These are phyloP conservation scores for Kwoniella dendrophila DNA, from an alignment of 768 basidiomycete species.

Conservation along the genomic window DNA sequence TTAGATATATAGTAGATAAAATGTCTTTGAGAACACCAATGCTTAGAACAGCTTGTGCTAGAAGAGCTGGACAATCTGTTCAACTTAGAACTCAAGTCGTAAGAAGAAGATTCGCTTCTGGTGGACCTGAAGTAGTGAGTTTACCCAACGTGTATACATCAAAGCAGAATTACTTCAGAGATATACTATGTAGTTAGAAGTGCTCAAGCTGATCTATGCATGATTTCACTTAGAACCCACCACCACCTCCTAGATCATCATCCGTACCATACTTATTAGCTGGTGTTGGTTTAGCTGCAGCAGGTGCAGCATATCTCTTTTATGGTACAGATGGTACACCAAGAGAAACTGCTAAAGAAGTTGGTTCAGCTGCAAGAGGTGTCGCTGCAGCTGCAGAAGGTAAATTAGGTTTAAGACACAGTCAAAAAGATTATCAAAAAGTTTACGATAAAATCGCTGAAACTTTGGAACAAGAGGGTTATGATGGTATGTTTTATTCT, in stretches of 20 bases:
- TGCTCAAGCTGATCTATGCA: conserved; percentile 2
- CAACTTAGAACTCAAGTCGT: conserved; percentile 26
- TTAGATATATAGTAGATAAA: too few species aligned
- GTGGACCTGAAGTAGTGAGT: conserved; percentile 42
- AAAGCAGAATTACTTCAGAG: neutral
- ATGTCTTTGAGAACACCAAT: conserved; percentile 24
- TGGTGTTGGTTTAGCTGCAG: conserved; percentile 65
- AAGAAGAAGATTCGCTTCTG: conserved; percentile 38
- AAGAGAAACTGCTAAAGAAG: conserved; percentile 62
- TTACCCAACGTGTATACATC: neutral
- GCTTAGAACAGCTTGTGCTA: conserved; percentile 15
- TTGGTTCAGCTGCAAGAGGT: conserved; percentile 67
- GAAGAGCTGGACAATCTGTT: conserved; percentile 13
- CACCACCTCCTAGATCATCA: conserved; percentile 44
- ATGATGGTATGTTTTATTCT: conserved; percentile 71
- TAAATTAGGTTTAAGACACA: conserved; percentile 64
- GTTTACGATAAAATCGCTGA: conserved; percentile 90
- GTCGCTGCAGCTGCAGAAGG: conserved; percentile 67
- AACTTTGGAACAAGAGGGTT: conserved; percentile 68
- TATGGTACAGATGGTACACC: conserved; percentile 60
- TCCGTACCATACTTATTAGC: conserved; percentile 61
- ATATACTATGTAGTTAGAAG: conserved; percentile 1
- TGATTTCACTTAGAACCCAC: conserved; percentile 33
- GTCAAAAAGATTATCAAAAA: conserved; percentile 88
- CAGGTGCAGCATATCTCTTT: conserved; percentile 69